Conservation (phyloP, 768 basidiomycete species). For the Kwoniella europaea region DNA sequence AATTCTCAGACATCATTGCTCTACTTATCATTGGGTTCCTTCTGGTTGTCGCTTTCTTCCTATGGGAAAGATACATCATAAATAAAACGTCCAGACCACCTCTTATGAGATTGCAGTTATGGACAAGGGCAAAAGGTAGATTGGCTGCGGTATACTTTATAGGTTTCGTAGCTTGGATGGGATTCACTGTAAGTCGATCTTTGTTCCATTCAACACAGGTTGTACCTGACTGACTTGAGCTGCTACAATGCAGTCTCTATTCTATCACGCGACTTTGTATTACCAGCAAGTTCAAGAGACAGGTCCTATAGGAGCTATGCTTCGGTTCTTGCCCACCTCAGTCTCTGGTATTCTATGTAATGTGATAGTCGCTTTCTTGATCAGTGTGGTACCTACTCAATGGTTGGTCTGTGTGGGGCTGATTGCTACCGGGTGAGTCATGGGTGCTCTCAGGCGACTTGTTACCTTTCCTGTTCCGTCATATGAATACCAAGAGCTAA, state of each 20-base stretch:
- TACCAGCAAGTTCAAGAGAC: conserved; percentile 25
- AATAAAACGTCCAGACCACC: conserved; percentile 46
- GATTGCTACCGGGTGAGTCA: conserved; percentile 51
- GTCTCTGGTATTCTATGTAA: conserved; percentile 42
- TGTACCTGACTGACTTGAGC: neutral
- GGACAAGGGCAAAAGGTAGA: conserved; percentile 50
- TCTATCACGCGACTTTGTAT: conserved; percentile 29
- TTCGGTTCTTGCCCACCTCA: conserved; percentile 45
- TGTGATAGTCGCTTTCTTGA: conserved; percentile 50
- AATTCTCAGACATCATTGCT: conserved; percentile 70
- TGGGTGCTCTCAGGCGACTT: neutral
- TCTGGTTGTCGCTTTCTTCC: conserved; percentile 66
- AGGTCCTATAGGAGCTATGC: conserved; percentile 26
- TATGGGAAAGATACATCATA: conserved; percentile 73
- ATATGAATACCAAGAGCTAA: neutral
- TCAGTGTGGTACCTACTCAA: conserved; percentile 50
- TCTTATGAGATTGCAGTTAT: conserved; percentile 55
- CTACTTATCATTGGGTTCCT: conserved; percentile 70
- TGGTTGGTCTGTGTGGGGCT: conserved; percentile 51
- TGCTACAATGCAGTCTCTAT: conserved; percentile 13
- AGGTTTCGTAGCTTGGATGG: conserved; percentile 51
- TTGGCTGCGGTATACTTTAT: conserved; percentile 50
- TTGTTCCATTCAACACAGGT: neutral
- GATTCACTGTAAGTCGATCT: conserved; percentile 42
- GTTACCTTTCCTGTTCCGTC: no score